Percentiles rank a stretch among this genome's conserved stretches.
Conservation (phyloP, 345 rosid species). For the Combretum micranthum region DNA sequence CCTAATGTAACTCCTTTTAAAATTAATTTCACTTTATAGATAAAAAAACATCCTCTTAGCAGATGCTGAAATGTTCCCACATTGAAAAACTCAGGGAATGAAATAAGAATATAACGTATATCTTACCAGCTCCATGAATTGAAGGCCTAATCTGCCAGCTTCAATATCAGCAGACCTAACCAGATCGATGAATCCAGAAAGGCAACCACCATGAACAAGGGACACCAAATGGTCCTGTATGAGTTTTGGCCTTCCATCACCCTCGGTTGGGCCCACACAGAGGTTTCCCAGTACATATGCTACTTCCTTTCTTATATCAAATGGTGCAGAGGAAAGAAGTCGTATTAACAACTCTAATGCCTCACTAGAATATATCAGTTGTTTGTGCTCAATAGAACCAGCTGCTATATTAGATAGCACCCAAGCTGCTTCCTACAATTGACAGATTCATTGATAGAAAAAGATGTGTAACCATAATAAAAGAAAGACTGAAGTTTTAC, state of each 20-base stretch:
- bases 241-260: constrained; percentile 51
- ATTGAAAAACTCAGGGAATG: no score
- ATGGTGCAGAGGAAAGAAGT: constrained; percentile 72
- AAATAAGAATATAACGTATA: background rate
- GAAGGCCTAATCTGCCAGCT: constrained; percentile 90
- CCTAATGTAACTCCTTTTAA: no score
- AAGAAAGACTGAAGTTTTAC: background rate
- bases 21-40: no score
- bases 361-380: constrained; percentile 60
- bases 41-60: no score
- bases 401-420: constrained; percentile 91
- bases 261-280: constrained; percentile 79
- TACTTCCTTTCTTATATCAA: constrained; percentile 83
- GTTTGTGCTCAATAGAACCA: constrained; percentile 85
- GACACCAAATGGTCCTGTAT: constrained; percentile 70
- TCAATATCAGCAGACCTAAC: constrained; percentile 80
- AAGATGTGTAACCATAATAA: background rate
- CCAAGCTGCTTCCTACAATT: constrained; percentile 88
- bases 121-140: constrained; percentile 92
- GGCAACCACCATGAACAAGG: constrained; percentile 72
- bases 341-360: constrained; percentile 54
- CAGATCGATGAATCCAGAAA: constrained; percentile 74
- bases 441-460: background rate
- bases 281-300: constrained; percentile 91
- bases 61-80: no score